Evolutionary conservation across 768 basidiomycete genomes (phyloP), one percentile per base, ranked within the genome.

Genomic region (Tulasnella sp.): DNA sequence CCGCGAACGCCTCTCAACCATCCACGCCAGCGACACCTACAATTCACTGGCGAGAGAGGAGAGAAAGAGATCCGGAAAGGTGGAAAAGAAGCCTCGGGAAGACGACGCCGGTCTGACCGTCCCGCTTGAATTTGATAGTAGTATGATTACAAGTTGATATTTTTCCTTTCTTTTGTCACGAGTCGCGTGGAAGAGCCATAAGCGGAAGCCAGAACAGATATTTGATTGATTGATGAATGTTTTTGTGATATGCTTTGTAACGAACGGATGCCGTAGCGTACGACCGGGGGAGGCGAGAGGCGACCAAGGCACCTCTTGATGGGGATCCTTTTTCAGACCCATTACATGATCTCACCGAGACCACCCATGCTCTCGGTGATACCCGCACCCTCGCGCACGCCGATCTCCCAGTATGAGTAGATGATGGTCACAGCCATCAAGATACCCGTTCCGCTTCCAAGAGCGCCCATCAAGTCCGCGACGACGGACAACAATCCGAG

Each of bases 371-470:
- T 74, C 14, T 68, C 72, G 39, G 72, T 62, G 41, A 67, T 36
- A 44, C 71, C 71, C 35, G 71, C 71, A 17, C 32, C 42, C 75
- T 83, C 86, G 79, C 89, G 85, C 86, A 93, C 91, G 71, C 95
- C 94, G 68, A 97, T 95, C 80, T 97, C 95, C 90, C 94, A 97
- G 80, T 95, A 94, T 80, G 92, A 90, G 80, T 97, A 97, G 80
- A 98, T 97, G 78, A 95, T 98, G 29, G 96, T 97, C 67, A 96
- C 94, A 37, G 94, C 95, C 94, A 98, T 95, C 75, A 98, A 84
- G 78, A 97, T 97, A 85, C 94, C 93, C 5, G 93, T 95, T 63
- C 95, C 95, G 77, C 91, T 94, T 12, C 95, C 95, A 73, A 98
- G 90, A 2, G 96, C 97, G 69, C 97, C 97, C 85, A 95, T 90